Percentiles rank a stretch among this genome's conserved stretches.
Conservation (phyloP, 805 yeast species). For the Sugiyamaella americana region DNA sequence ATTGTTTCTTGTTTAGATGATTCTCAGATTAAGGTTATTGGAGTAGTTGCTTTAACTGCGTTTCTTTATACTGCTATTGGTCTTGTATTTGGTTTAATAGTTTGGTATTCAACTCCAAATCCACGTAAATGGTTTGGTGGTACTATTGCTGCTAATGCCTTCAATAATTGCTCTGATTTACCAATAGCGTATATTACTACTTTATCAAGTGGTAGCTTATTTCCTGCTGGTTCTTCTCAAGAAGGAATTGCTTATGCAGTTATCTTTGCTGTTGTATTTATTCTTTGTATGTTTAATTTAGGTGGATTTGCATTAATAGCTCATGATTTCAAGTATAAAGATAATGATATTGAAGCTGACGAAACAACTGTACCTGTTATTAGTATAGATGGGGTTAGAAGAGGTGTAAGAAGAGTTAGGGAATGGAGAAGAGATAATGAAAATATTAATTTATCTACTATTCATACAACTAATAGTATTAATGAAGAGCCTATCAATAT, state of each 20-base stretch:
- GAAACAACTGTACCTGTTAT: conserved; percentile 1
- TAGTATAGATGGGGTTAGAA: not conserved
- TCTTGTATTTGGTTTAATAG: conserved; percentile 35
- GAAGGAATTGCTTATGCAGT: conserved; percentile 81
- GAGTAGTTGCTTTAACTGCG: conserved; percentile 51
- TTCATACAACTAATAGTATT: not conserved
- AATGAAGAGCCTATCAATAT: not conserved
- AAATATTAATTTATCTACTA: too few relatives aligned
- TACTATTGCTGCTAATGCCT: conserved; percentile 58
- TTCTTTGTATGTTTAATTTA: conserved; percentile 62
- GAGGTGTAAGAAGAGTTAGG: not conserved
- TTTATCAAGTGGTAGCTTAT: conserved; percentile 52
- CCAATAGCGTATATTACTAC: conserved; percentile 75
- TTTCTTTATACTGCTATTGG: conserved; percentile 43
- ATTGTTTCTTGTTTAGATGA: conserved; percentile 61
- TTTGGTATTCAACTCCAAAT: conserved; percentile 46
- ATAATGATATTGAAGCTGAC: not conserved
- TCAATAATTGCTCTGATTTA: conserved; percentile 75
- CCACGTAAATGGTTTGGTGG: conserved; percentile 80
- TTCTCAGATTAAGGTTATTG: conserved; percentile 63
- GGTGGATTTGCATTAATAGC: conserved; percentile 69
- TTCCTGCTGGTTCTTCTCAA: conserved; percentile 54
- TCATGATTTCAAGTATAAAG: conserved; percentile 49
- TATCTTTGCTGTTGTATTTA: conserved; percentile 64
- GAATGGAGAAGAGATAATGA: not conserved